Percentiles rank a stretch among this genome's conserved stretches.
phyloP scores from a whole-genome alignment of 2,329 filamentous ascomycete genomes.

The Paraconiothyrium sp. region DNA sequence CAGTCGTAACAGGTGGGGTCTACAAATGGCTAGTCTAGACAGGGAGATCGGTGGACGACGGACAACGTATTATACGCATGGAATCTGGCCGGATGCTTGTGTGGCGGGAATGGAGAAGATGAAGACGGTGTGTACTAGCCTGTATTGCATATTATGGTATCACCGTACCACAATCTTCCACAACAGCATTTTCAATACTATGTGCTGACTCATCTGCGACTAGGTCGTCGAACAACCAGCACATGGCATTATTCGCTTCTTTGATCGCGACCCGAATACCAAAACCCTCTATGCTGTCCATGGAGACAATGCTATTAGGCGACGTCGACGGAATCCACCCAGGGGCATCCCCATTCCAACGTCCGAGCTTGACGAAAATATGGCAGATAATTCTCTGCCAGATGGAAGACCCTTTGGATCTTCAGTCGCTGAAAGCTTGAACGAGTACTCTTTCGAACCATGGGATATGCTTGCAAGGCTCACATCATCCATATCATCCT shows the following conservation, averaged over 20 bases:
- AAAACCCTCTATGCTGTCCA: slow-evolving; percentile 37
- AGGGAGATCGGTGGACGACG: slow-evolving; percentile 39
- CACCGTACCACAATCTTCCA: too few relatives aligned
- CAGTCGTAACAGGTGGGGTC: slow-evolving; percentile 13
- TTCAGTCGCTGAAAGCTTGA: slow-evolving; percentile 4
- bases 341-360: slow-evolving; percentile 15
- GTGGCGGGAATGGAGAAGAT: slow-evolving; percentile 24
- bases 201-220: not conserved
- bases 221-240: slow-evolving; percentile 22
- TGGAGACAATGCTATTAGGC: slow-evolving; percentile 34
- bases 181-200: not conserved
- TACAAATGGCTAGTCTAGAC: slow-evolving; percentile 30
- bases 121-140: not conserved
- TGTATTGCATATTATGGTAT: too few relatives aligned
- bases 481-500: slow-evolving; percentile 42
- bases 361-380: slow-evolving; percentile 14
- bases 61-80: slow-evolving; percentile 30
- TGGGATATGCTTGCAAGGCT: slow-evolving; percentile 35
- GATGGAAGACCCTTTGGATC: not conserved
- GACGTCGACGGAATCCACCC: slow-evolving; percentile 20
- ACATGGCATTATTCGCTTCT: slow-evolving; percentile 31
- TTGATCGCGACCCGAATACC: slow-evolving; percentile 37
- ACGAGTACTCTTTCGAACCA: slow-evolving; percentile 30
- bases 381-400: slow-evolving; percentile 5
- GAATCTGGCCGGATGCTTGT: slow-evolving; percentile 40